Conservation (phyloP, 768 basidiomycete species). For the Leccinum boreale region DNA sequence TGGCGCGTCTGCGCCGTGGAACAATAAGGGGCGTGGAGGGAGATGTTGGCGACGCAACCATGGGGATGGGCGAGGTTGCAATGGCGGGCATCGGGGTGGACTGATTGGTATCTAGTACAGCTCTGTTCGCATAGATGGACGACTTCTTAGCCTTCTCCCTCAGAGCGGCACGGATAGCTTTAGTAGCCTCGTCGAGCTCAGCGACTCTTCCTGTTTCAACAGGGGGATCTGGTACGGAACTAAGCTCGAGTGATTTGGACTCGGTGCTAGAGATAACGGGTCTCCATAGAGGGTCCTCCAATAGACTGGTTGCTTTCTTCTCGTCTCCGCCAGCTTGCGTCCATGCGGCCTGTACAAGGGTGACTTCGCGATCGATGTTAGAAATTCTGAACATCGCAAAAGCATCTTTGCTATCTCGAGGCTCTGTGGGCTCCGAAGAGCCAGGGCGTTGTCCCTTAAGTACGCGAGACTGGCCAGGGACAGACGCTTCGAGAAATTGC, state of each 20-base stretch:
- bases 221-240: slow-evolving; percentile 17
- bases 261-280: slow-evolving; percentile 28
- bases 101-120: slow-evolving; percentile 45
- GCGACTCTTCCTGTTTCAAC: slow-evolving; percentile 56
- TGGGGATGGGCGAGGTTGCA: slow-evolving; percentile 30
- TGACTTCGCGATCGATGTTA: slow-evolving; percentile 43
- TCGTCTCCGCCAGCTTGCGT: slow-evolving; percentile 56
- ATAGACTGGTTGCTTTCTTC: slow-evolving; percentile 54
- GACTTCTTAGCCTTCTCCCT: slow-evolving; percentile 80
- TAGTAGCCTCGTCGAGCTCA: slow-evolving; percentile 71
- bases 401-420: slow-evolving; percentile 22
- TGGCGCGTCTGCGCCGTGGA: slow-evolving; percentile 50
- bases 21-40: slow-evolving; percentile 41
- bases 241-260: slow-evolving; percentile 10
- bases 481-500: slow-evolving; percentile 40
- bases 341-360: slow-evolving; percentile 65
- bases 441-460: slow-evolving; percentile 44
- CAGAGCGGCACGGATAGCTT: slow-evolving; percentile 59
- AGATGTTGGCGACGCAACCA: slow-evolving; percentile 36
- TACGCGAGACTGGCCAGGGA: slow-evolving; percentile 44
- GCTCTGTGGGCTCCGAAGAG: slow-evolving; percentile 30
- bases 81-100: slow-evolving; percentile 35
- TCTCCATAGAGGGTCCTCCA: slow-evolving; percentile 58
- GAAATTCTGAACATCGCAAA: slow-evolving; percentile 63
- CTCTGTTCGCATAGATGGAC: slow-evolving; percentile 74